Base-by-base conservation (phyloP, 2,329 filamentous ascomycete genomes). In the Epichloe coenophiala region DNA sequence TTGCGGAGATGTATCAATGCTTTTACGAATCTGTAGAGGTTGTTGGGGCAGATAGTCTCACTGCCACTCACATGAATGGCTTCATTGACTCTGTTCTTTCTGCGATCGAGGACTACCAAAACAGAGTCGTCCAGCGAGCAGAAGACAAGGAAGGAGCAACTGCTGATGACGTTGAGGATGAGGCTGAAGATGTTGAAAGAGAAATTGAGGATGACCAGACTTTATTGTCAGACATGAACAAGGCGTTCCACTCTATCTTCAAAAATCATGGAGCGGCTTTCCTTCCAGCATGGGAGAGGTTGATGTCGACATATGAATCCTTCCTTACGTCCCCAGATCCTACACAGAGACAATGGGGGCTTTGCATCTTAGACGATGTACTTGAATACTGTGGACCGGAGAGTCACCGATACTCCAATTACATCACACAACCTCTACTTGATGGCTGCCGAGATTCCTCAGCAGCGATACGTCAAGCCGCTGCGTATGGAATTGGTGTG, bases 1-100 rank as follows among this genome's bases (percentile, higher is more conserved):
- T 98, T 45, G 91, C 93, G 1, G 93, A 97, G 70, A 96, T 98
- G 88, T 98, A 96, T 69, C 91, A 97, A 68, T 98, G 93, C 73
- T 98, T 98, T 74, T 98, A 98, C 67, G 93, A 98, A 67, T 95
- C 88, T 27, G 83, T 98, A 7, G 91, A 97, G 70, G 90, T 96
- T 21, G 80, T 95, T 57, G 91, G 91, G 53, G 88, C 87, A 68
- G 82, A 86, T 59, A 91, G 84, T 63, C 76, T 98, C 45, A 87
- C 77, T 5, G 73, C 76, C 39, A 76, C 83, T 39, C 86, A 95
- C 65, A 90, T 98, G 85, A 74, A 76, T 51, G 80, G 81, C 43
- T 98, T 97, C 67, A 91, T 97, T 59, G 83, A 89, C 56, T 84
- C 86, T 1, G 88, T 90, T 45, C 80, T 84, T 61, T 89, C 84